phyloP scores from a whole-genome alignment of 164 flowering plant species.

The Umbilicus rupestris region DNA sequence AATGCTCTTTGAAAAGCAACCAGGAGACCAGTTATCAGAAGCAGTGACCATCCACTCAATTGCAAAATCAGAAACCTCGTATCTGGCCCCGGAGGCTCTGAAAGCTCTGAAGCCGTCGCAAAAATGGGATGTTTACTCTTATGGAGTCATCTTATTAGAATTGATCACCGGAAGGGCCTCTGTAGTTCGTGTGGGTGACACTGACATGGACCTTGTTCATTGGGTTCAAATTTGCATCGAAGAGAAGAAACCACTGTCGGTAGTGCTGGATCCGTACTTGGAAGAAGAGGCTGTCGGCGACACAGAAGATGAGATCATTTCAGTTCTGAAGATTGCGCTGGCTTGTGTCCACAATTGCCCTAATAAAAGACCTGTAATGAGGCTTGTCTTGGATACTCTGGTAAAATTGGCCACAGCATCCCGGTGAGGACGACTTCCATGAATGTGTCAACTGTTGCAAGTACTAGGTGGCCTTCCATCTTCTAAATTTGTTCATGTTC shows the following conservation, averaged over 20 bases:
- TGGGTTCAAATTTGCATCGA: constrained; percentile 91
- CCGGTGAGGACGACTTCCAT: background rate
- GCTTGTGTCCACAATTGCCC: constrained; percentile 66
- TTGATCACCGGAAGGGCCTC: constrained; percentile 73
- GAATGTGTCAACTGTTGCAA: background rate
- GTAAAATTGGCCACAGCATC: constrained; percentile 29
- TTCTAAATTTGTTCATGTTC: background rate
- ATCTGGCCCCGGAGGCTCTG: constrained; percentile 82
- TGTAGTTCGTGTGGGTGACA: constrained; percentile 42
- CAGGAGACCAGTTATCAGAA: constrained; percentile 35
- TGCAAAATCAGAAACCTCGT: constrained; percentile 28
- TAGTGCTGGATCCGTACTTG: constrained; percentile 63
- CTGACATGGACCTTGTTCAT: constrained; percentile 72
- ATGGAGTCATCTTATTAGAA: constrained; percentile 76
- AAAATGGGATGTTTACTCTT: constrained; percentile 95
- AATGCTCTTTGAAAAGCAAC: constrained; percentile 37
- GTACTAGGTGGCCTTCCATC: background rate
- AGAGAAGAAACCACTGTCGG: constrained; percentile 74
- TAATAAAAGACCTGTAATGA: constrained; percentile 82
- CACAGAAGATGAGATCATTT: constrained; percentile 70
- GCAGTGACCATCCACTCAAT: constrained; percentile 20
- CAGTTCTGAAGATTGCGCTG: constrained; percentile 70
- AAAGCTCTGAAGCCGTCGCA: constrained; percentile 82
- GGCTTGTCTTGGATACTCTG: constrained; percentile 48
- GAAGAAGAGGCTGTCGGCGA: constrained; percentile 45